Evolutionary conservation across 2,329 filamentous ascomycete species (phyloP), one percentile per base, ranked within the genome.

Genomic region (Colletotrichum falcatum): DNA sequence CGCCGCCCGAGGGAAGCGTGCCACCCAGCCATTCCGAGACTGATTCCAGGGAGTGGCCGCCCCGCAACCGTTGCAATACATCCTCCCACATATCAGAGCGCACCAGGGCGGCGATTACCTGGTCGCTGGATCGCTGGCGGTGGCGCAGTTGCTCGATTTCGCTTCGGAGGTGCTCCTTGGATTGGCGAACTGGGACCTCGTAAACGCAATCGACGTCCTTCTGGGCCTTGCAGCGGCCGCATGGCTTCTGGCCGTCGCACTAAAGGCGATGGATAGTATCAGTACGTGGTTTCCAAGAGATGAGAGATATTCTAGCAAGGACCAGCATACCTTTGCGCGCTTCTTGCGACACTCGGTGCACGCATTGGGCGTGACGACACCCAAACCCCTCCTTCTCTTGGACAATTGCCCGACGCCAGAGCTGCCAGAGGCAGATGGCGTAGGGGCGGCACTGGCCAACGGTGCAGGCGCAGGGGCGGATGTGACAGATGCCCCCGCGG

Each of bases 301-400:
- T 23, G 23, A 23, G 14, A 11, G 35, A 9, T 7, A n/a, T 37
- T 46, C 53, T 26, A 23, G 44, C 37, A 14, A 30, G 30, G 37
- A 30, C 5, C 2, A 23, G 72, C 79, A 42, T 80, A 88, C 87
- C 84, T 89, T 89, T 74, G 88, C 87, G 67, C 88, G 86, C 78
- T 89, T 89, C 80, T 89, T 89, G 65, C 87, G 85, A 74, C 88
- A 89, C 76, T 89, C 88, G 23, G 86, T 89, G 76, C 88, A 89
- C 30, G 88, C 88, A 78, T 89, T 89, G 51, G 86, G 86, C 5
- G 88, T 89, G 16, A 89, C 87, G 1, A 89, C 79, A 23, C 88
- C 88, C 5, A 87, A 75, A 1, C 87, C 88, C 58, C 88, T 83
- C 58, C 85, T 82, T 20, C 87, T 81, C 76, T 89, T 89, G 3